Evolutionary conservation across 495 filamentous ascomycete species (phyloP), one percentile per base, ranked within the genome.

Genomic region (Hypomontagnella monticulosa): DNA sequence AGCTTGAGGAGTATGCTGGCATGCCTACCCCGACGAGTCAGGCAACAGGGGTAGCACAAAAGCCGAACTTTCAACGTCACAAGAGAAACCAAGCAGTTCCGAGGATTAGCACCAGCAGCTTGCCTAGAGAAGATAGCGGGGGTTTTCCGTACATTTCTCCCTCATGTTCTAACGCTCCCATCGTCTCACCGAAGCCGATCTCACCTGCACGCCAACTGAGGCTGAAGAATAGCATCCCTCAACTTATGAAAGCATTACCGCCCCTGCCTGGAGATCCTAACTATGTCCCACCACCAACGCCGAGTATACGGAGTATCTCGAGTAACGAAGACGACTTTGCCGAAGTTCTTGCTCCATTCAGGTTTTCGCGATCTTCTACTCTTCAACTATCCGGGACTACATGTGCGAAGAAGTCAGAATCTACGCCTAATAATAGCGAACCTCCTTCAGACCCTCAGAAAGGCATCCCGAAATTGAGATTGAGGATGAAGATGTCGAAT

Each of bases 201-300:
- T 83, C 79, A 9, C 77, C 82, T 30, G 76, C 70, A 42, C 73
- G 76, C 33, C 73, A 79, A 63, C 72, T 83, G 38, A 78, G 74
- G 54, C 69, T 82, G 49, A 81, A 81, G 61, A 79, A 80, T 60
- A 83, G 81, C 57, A 72, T 83, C 20, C 80, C 82, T 41, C 76
- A 78, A 57, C 69, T 84, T 37, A 82, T 84, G 79, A 83, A 83
- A 59, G 75, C 79, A 27, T 61, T 83, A 23, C 81, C 80, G n/a
- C 71, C 78, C 16, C 34, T 83, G 27, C 77, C 80, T 14, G 68
- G 70, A 40, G 58, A 66, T 52, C 50, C 70, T n/a, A 57, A 66
- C 15, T 74, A 72, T 53, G 33, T 60, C 18, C 38, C 58, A 5
- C 50, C 68, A 4, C 47, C 67, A 51, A 62, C 63, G n/a, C 48